Base-by-base conservation (phyloP, 2,329 filamentous ascomycete genomes). In the Nigrospora osmanthi region DNA sequence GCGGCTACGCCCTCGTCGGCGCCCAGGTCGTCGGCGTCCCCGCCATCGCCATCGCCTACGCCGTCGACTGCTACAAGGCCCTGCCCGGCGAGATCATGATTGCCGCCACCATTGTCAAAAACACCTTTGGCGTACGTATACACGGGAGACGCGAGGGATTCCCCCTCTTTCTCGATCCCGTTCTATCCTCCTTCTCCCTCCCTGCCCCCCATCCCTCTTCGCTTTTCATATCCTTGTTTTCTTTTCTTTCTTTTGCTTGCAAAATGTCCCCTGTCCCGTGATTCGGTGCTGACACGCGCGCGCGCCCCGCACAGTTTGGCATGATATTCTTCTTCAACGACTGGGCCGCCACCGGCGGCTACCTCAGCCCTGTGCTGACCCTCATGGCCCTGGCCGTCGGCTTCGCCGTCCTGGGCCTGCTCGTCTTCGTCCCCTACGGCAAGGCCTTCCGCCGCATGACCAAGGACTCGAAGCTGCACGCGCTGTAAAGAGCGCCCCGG, bases 31-130 rank as follows among this genome's bases (percentile, higher is more conserved):
- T 58, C n/a, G 77, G 76, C 0, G 61, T 83, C 11, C 79, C 80
- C 0, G 70, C 73, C 11, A 81, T 83, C 48, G 69, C 65, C 3
- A 73, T 69, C 19, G 76, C 64, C 14, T 82, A 82, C 54, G 75
- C 77, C 0, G 72, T 82, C 6, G 79, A 83, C 55, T 73, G 68
- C 47, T 83, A 83, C 60, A 83, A 82, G 60, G 73, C 79, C 0
- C 71, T 82, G 2, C 72, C 78, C 0, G 79, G 80, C 2, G 73
- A 71, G 16, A 64, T 83, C 38, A 79, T 83, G 60, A 77, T 83
- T 2, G 68, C 72, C 2, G 75, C 81, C 48, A 83, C 79, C 0
- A 75, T 83, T 36, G 78, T 81, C 52, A 83, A 83, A 65, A 83
- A 83, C 47, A 58, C 59, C 1, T 59, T 60, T 42, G 59, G 80